Base-by-base conservation (phyloP, 2,329 filamentous ascomycete species). In the Aphanocladium album region DNA sequence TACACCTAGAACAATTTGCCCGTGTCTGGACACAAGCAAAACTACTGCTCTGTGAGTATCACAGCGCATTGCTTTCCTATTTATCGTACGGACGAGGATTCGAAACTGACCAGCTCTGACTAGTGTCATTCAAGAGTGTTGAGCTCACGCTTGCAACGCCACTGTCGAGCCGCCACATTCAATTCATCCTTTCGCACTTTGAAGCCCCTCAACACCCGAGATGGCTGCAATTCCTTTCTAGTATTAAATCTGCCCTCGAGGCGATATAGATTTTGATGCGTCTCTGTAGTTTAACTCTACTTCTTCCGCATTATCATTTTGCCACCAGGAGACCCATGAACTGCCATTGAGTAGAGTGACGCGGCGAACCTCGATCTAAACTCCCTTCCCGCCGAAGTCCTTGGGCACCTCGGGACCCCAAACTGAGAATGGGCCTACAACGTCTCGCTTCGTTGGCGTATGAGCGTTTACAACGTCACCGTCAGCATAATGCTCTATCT, bases 401-500 rank as follows among this genome's bases (percentile, higher is more conserved):
- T 51, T 51, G 7, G 47, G 47, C 47, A 51, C 47, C 25, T 51
- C 47, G 17, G 47, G 47, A 27, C 47, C 47, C 47, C 47, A 51
- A 35, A 51, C 47, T 17, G 47, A 51, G 30, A 51, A 51, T 30
- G 47, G 47, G 21, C 47, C 47, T 19, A 51, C 47, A 25, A 51
- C 47, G 21, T 51, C 47, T 51, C 47, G 17, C 25, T 51, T 51
- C 17, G 25, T 51, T 51, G 47, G 47, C 21, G n/a, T 35, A 51
- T 51, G 35, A 46, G 43, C 70, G 64, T 85, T 85, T 1, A 87
- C 82, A 58, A 85, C 60, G 71, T 88, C 84, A 0, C 84, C 84
- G 70, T 88, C 84, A 1, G 83, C 79, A 67, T 87, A 87, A 65
- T 85, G 82, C 69, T 85, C 82, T 51, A 85, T 71, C 69, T 81